Conservation (phyloP, 768 basidiomycete species). For the Cantharellus cinnabarinus region DNA sequence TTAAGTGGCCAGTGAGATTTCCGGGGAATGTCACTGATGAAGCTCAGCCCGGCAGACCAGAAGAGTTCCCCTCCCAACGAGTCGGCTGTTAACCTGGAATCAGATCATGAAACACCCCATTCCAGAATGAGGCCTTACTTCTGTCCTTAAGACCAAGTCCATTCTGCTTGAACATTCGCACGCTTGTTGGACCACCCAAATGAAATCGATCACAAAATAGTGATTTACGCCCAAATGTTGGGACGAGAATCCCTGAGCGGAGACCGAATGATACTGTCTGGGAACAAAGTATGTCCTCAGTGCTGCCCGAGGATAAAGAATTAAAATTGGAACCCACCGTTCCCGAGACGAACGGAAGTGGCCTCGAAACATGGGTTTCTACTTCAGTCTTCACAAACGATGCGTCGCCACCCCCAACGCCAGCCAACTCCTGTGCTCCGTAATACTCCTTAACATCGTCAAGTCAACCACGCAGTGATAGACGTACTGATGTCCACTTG, state of each 20-base stretch:
- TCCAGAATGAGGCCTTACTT: slow-evolving; percentile 22
- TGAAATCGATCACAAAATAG: slow-evolving; percentile 78
- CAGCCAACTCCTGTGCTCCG: slow-evolving; percentile 33
- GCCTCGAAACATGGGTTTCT: slow-evolving; percentile 41
- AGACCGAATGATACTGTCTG: slow-evolving; percentile 61
- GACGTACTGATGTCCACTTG: slow-evolving; percentile 21
- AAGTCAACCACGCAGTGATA: neutral
- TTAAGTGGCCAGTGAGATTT: slow-evolving; percentile 76
- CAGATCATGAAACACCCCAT: neutral
- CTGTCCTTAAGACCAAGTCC: slow-evolving; percentile 61
- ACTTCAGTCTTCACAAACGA: slow-evolving; percentile 53
- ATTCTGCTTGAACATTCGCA: slow-evolving; percentile 58
- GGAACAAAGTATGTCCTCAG: slow-evolving; percentile 1
- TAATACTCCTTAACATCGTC: neutral
- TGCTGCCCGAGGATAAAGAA: neutral
- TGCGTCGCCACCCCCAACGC: slow-evolving; percentile 54
- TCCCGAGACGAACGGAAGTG: slow-evolving; percentile 26
- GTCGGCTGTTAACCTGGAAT: slow-evolving; percentile 31
- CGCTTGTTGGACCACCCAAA: slow-evolving; percentile 73
- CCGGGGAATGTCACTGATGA: slow-evolving; percentile 52
- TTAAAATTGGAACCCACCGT: slow-evolving; percentile 27
- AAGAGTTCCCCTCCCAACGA: slow-evolving; percentile 66
- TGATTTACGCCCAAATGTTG: slow-evolving; percentile 21
- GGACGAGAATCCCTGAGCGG: slow-evolving; percentile 48
- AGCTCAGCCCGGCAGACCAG: slow-evolving; percentile 56